Evolutionary conservation across 75 land plant genomes (phyloP), one percentile per base, ranked within the genome.

Genomic region (Picea glauca): DNA sequence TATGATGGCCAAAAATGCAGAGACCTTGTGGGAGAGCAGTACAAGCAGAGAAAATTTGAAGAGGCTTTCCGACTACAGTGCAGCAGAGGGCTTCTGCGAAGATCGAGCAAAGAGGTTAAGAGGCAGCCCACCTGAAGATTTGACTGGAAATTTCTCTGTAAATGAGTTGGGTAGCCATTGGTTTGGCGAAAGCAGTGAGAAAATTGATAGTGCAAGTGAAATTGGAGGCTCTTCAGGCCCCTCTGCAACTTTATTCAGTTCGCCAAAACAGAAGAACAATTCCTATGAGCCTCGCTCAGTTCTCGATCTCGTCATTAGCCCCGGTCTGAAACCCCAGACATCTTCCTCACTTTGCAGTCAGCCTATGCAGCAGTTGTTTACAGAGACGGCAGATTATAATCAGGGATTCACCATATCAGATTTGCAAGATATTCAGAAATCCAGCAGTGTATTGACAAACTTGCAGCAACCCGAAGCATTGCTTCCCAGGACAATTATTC

Each of bases 81-180:
- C 77, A 1, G 79, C 73, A 15, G 89, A 84, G 35, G 87, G 85
- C 62, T 76, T 72, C 43, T 75, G 80, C 74, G 40, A 79, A 14
- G 79, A 77, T 73, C 79, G 87, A 79, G 80, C 72, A 4, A 90
- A 90, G 83, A 80, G 91, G 85, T 81, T 84, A 62, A 84, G 73
- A 72, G 78, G 81, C 2, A 67, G 68, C 59, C 33, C 79, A 58
- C 59, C 33, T 20, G 83, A 75, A 33, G 82, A 75, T 13, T 78
- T 38, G 18, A 75, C 18, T 54, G 76, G 79, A 2, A 59, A 77
- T 20, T 63, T 81, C 60, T 76, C 74, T 58, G 68, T 84, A 2
- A 66, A 76, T 72, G 82, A 83, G 54, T 43, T 83, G 63, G 80
- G 80, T 50, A 38, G 50, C 74, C 54, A 38, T 70, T 70, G 74